phyloP scores from a whole-genome alignment of 2,329 filamentous ascomycete species.

The Aspergillus vadensis region DNA sequence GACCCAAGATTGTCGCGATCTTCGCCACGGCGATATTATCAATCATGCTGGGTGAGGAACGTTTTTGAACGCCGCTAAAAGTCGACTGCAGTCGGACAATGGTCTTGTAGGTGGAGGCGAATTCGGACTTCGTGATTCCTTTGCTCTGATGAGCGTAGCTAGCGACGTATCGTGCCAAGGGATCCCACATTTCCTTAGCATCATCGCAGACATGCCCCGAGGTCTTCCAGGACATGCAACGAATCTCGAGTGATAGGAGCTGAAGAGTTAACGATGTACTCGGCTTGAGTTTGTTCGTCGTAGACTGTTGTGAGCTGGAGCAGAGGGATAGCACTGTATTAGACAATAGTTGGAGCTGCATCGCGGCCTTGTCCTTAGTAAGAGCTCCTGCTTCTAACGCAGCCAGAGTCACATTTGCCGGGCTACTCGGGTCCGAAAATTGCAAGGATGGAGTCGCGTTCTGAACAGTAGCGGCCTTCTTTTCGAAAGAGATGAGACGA shows the following conservation, averaged over 20 bases:
- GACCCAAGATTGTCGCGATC: slow-evolving; percentile 39
- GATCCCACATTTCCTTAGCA: slow-evolving; percentile 46
- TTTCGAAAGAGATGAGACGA: slow-evolving; percentile 40
- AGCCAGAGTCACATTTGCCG: slow-evolving; percentile 41
- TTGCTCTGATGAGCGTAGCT: slow-evolving; percentile 38
- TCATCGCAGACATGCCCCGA: slow-evolving; percentile 45
- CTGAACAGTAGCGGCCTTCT: slow-evolving; percentile 34
- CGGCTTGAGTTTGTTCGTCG: slow-evolving; percentile 29
- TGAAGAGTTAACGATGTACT: slow-evolving; percentile 40
- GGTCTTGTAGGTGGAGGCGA: slow-evolving; percentile 38
- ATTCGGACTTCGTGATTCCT: slow-evolving; percentile 39
- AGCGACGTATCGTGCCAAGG: slow-evolving; percentile 44
- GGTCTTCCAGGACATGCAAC: slow-evolving; percentile 46
- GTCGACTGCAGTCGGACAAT: slow-evolving; percentile 40
- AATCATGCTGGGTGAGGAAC: slow-evolving; percentile 20
- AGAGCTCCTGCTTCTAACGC: slow-evolving; percentile 41
- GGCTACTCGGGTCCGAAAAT: slow-evolving; percentile 39
- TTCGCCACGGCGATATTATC: slow-evolving; percentile 34
- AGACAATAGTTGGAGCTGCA: slow-evolving; percentile 49
- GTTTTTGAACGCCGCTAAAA: slow-evolving; percentile 32
- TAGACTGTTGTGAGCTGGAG: slow-evolving; percentile 24
- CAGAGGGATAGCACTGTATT: slow-evolving; percentile 43
- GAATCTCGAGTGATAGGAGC: slow-evolving; percentile 45
- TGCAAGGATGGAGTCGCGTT: slow-evolving; percentile 36
- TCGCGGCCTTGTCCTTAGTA: slow-evolving; percentile 42